Percentiles rank a stretch among this genome's conserved stretches.
Conservation (phyloP, 208 protist species). For the Trypanosomatidae sp. region DNA sequence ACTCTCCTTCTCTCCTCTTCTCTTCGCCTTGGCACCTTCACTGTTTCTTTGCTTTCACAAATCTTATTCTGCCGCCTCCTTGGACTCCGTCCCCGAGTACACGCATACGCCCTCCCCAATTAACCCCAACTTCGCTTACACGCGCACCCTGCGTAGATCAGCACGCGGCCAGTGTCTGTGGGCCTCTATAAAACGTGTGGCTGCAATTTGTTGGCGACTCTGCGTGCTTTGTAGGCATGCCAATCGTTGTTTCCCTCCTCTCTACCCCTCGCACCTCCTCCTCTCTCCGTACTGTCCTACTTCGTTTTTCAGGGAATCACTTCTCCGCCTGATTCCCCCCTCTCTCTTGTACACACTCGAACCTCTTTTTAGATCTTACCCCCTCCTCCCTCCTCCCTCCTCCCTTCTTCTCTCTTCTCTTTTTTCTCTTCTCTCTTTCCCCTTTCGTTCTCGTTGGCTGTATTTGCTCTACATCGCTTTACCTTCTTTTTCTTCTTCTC, state of each 20-base stretch:
- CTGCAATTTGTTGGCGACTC: not conserved
- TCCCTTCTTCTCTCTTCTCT: not conserved
- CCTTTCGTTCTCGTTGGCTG: not conserved
- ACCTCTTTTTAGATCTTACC: not conserved
- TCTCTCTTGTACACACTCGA: not conserved
- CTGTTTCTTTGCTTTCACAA: not conserved
- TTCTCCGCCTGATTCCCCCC: slow-evolving; percentile 3
- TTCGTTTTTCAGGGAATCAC: not conserved
- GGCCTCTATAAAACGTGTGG: not conserved
- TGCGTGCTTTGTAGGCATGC: not conserved
- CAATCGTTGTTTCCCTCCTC: not conserved
- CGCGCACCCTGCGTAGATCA: not conserved
- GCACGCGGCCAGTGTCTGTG: not conserved
- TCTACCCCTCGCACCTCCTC: not conserved
- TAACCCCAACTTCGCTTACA: not conserved
- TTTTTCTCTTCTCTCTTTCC: not conserved
- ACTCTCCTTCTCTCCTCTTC: not conserved
- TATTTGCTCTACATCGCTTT: not conserved
- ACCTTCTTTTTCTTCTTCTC: not conserved
- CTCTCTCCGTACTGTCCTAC: not conserved
- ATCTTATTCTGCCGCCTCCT: not conserved
- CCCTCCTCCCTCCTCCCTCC: not conserved
- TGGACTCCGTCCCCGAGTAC: not conserved
- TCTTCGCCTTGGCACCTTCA: not conserved
- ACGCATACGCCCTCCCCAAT: not conserved